A percentile compares a stretch with the other conserved stretches of the same genome.
Evolutionary conservation across 2,329 filamentous ascomycete species (phyloP).

Genomic region (Paramyrothecium sp.): DNA sequence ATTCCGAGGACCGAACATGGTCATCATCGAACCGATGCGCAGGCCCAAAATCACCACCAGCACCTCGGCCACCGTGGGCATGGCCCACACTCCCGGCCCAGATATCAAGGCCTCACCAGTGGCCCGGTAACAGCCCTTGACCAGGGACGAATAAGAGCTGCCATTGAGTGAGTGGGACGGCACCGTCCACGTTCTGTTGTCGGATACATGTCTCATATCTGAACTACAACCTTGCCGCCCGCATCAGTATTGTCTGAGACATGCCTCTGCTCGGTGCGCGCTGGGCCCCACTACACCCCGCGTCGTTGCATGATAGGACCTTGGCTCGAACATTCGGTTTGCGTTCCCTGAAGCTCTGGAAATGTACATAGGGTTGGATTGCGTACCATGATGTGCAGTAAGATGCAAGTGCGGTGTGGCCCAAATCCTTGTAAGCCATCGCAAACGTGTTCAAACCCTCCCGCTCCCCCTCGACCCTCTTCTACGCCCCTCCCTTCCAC

Average conservation of each 20-base stretch:
- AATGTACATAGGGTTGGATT: neutral
- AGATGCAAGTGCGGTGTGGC: slow-evolving; percentile 21
- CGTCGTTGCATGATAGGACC: neutral
- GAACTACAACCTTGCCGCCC: neutral
- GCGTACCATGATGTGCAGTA: slow-evolving; percentile 16
- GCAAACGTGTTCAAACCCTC: neutral
- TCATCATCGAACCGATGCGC: neutral
- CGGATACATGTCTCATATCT: neutral
- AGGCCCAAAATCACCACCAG: neutral
- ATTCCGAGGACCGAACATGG: neutral
- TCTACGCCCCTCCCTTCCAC: slow-evolving; percentile 5
- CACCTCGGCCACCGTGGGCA: neutral
- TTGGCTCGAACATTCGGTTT: neutral
- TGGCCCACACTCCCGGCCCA: neutral
- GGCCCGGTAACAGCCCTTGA: neutral
- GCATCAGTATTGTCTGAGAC: neutral
- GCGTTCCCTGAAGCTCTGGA: neutral
- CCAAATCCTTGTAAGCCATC: slow-evolving; percentile 7
- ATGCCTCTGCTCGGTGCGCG: neutral
- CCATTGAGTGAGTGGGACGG: neutral
- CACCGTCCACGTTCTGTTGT: neutral
- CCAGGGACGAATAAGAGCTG: too few relatives aligned
- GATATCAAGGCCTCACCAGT: neutral
- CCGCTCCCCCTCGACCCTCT: slow-evolving; percentile 6
- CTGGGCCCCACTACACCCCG: neutral